Percentiles rank a stretch among this genome's conserved stretches.
phyloP scores from a whole-genome alignment of 306 rosid species.

The Acacia acuminata region DNA sequence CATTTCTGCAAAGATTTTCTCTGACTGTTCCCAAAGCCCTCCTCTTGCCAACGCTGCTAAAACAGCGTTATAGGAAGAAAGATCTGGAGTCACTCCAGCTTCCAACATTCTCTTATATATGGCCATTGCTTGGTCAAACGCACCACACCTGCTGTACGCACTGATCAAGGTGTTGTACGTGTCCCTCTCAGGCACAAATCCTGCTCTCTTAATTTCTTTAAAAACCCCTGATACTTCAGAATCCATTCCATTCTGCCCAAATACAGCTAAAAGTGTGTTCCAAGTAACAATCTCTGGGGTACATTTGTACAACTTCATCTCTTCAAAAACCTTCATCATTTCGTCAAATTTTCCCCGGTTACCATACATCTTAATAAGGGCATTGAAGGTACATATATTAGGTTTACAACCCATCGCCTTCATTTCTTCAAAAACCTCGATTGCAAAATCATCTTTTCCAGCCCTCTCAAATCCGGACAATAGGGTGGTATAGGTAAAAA shows the following conservation, averaged over 20 bases:
- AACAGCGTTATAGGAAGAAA: constrained; percentile 86
- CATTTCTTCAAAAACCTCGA: constrained; percentile 72
- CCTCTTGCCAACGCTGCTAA: constrained; percentile 93
- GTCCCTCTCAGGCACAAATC: constrained; percentile 90
- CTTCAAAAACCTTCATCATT: constrained; percentile 89
- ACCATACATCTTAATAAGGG: constrained; percentile 91
- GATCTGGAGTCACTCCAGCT: constrained; percentile 85
- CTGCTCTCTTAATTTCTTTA: constrained; percentile 93
- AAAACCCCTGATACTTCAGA: constrained; percentile 80
- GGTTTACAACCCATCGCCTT: constrained; percentile 68
- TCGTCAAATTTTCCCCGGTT: constrained; percentile 80
- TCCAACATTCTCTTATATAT: constrained; percentile 85
- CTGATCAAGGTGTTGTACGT: constrained; percentile 85
- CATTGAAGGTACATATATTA: constrained; percentile 85
- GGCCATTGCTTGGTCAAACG: constrained; percentile 79
- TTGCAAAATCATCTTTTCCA: constrained; percentile 78
- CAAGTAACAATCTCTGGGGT: constrained; percentile 90
- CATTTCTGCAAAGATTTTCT: constrained; percentile 86
- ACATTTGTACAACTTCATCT: constrained; percentile 60
- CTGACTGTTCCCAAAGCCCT: constrained; percentile 89
- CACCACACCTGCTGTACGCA: constrained; percentile 89
- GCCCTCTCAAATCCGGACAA: constrained; percentile 79
- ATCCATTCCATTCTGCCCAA: constrained; percentile 90
- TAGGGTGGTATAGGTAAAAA: constrained; percentile 87
- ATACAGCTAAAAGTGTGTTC: constrained; percentile 91